Conservation (phyloP, 2,329 filamentous ascomycete species). For the Sclerotinia borealis region DNA sequence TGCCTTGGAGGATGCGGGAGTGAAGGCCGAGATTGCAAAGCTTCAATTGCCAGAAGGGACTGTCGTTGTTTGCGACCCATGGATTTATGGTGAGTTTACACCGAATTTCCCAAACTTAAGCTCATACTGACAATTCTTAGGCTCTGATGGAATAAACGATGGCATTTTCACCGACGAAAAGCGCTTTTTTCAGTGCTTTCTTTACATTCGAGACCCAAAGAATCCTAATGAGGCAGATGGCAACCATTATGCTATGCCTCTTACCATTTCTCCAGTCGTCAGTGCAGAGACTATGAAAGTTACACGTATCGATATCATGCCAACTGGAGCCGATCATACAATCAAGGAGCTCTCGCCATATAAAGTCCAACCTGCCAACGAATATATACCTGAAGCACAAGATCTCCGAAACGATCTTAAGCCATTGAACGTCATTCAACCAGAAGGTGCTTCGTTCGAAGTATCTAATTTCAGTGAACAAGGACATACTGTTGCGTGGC, state of each 20-base stretch:
- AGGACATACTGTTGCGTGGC: slow-evolving; percentile 54
- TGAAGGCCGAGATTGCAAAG: slow-evolving; percentile 56
- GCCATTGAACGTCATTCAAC: slow-evolving; percentile 58
- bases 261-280: slow-evolving; percentile 60
- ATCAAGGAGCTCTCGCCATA: slow-evolving; percentile 50
- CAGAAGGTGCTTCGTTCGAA: slow-evolving; percentile 57
- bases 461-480: slow-evolving; percentile 44
- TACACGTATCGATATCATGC: slow-evolving; percentile 62
- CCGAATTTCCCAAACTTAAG: not conserved
- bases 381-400: slow-evolving; percentile 61
- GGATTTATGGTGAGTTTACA: slow-evolving; percentile 50
- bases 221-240: slow-evolving; percentile 55
- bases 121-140: slow-evolving; percentile 28
- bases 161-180: slow-evolving; percentile 39
- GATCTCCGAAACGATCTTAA: slow-evolving; percentile 55
- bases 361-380: slow-evolving; percentile 50
- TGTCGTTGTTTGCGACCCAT: slow-evolving; percentile 54
- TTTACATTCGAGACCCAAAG: slow-evolving; percentile 58
- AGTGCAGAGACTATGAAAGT: slow-evolving; percentile 57
- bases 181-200: slow-evolving; percentile 55
- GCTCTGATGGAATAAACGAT: slow-evolving; percentile 46
- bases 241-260: slow-evolving; percentile 63
- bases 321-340: slow-evolving; percentile 58
- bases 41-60: slow-evolving; percentile 54
- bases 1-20: slow-evolving; percentile 48